phyloP scores from a whole-genome alignment of 2,329 filamentous ascomycete species.

The Mycocentrospora acerina region DNA sequence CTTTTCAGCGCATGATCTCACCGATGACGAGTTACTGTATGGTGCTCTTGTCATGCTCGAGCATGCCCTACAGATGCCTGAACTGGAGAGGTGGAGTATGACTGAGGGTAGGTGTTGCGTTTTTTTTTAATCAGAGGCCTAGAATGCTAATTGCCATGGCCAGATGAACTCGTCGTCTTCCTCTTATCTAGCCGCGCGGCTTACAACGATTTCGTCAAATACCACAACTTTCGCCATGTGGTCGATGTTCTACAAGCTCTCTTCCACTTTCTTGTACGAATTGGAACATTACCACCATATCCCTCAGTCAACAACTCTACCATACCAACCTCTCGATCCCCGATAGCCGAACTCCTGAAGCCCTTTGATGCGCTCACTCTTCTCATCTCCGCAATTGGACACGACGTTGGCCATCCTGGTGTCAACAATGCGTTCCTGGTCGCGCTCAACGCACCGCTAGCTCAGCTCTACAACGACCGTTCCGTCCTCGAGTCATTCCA shows the following conservation, averaged over 20 bases:
- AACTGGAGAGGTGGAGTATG: slow-evolving; percentile 78
- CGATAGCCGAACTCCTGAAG: slow-evolving; percentile 73
- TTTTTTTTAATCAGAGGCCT: neutral
- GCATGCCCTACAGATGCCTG: slow-evolving; percentile 80
- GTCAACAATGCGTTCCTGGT: slow-evolving; percentile 98
- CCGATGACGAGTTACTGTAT: slow-evolving; percentile 86
- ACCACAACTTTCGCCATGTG: slow-evolving; percentile 98
- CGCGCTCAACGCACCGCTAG: slow-evolving; percentile 86
- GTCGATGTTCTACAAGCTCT: slow-evolving; percentile 93
- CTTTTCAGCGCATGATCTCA: slow-evolving; percentile 87
- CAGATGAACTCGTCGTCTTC: slow-evolving; percentile 81
- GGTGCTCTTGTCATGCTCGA: slow-evolving; percentile 86
- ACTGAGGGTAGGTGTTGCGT: slow-evolving; percentile 63
- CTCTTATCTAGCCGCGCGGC: slow-evolving; percentile 84
- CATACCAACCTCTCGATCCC: slow-evolving; percentile 52
- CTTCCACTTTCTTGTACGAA: slow-evolving; percentile 82
- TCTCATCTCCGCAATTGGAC: slow-evolving; percentile 92
- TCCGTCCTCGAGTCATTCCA: slow-evolving; percentile 97
- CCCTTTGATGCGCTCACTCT: slow-evolving; percentile 88
- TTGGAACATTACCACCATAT: slow-evolving; percentile 74
- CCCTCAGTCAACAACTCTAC: slow-evolving; percentile 42
- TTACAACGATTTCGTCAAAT: slow-evolving; percentile 96
- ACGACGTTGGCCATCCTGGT: slow-evolving; percentile 95
- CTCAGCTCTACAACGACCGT: slow-evolving; percentile 94
- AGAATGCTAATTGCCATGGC: slow-evolving; percentile 18